Evolutionary conservation across 1,284 basidiomycete genomes (phyloP), one percentile per base, ranked within the genome.

Genomic region (Cutaneotrichosporon sp.): DNA sequence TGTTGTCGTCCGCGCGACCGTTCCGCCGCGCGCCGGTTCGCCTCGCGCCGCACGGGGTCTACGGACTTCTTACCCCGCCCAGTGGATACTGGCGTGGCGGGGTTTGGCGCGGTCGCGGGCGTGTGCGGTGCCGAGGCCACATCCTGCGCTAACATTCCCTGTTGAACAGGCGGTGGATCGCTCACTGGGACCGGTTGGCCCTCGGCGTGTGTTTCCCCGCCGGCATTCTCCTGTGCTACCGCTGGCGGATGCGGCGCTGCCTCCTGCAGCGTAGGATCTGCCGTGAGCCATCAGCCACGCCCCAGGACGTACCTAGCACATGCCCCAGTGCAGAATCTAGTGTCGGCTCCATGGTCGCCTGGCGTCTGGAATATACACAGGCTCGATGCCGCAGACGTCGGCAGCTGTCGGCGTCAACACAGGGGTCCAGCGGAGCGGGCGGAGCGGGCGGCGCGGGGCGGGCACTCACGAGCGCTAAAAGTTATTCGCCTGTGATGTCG

Each of bases 11-110:
- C 56, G 5, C 74, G 61, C 2, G 68, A 70, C 15, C 73, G 63
- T 53, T 74, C 72, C 7, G 74, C 74, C 2, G 74, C 74, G 4
- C 74, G 61, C 26, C 74, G 65, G 45, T 76, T 76, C 10, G 74
- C 73, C 58, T 76, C 74, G 36, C 65, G 58, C 17, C 74, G 61
- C 3, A 64, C 44, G 26, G 64, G 61, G 51, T 73, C 69, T 15
- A 62, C 67, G n/a, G 36, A 22, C 41, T 41, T 38, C 21, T 50
- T 36, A 9, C 8, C 12, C 8, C 26, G 34, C 12, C 30, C 21
- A 17, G 35, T 20, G n/a, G 44, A 21, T n/a, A 18, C 37, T 5
- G 40, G 44, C 5, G 49, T 42, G 8, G 42, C 34, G 8, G 38
- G 30, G 4, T 23, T 39, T n/a, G 44, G 45, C 30, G 35, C 10